Evolutionary conservation across 2,329 filamentous ascomycete species (phyloP).

Genomic region (Arthrinium phaeospermum): DNA sequence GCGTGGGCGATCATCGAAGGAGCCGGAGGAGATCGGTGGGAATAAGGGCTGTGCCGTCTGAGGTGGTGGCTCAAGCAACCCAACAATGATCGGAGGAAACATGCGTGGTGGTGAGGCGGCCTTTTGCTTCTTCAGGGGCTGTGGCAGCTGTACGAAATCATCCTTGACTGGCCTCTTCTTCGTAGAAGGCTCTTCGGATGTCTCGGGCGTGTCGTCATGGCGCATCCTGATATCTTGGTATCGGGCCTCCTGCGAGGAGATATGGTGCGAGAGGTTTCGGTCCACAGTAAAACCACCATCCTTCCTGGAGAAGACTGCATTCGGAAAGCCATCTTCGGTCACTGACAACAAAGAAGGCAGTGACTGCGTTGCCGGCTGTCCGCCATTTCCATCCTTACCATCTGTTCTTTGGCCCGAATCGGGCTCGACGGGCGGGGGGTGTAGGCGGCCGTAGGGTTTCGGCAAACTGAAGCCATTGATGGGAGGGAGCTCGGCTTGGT

Average conservation of each 20-base stretch:
- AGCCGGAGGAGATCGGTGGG: constrained; percentile 64
- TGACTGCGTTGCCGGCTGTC: constrained; percentile 35
- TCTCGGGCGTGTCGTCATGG: constrained; percentile 50
- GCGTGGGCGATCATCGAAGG: constrained; percentile 55
- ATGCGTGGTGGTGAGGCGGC: constrained; percentile 53
- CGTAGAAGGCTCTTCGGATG: constrained; percentile 51
- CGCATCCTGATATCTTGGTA: constrained; percentile 51
- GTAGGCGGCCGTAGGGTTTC: constrained; percentile 46
- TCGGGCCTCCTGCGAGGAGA: constrained; percentile 50
- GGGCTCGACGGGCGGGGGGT: constrained; percentile 56
- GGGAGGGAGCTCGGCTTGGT: constrained; percentile 58
- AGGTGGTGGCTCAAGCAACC: constrained; percentile 66
- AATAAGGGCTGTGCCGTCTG: constrained; percentile 61
- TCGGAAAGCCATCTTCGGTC: constrained; percentile 33
- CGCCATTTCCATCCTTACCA: constrained; percentile 35
- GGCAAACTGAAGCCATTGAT: constrained; percentile 54
- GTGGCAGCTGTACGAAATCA: constrained; percentile 67
- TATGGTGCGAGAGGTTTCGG: constrained; percentile 35
- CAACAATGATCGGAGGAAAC: constrained; percentile 70
- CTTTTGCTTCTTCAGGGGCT: constrained; percentile 69
- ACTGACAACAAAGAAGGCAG: constrained; percentile 36
- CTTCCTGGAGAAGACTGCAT: constrained; percentile 28
- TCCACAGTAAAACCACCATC: constrained; percentile 29
- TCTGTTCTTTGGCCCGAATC: constrained; percentile 51
- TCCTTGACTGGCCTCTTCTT: constrained; percentile 67